A percentile compares a stretch with the other conserved stretches of the same genome.
Conservation (phyloP, 2,329 filamentous ascomycete species). For the Fusarium bactridioides region DNA sequence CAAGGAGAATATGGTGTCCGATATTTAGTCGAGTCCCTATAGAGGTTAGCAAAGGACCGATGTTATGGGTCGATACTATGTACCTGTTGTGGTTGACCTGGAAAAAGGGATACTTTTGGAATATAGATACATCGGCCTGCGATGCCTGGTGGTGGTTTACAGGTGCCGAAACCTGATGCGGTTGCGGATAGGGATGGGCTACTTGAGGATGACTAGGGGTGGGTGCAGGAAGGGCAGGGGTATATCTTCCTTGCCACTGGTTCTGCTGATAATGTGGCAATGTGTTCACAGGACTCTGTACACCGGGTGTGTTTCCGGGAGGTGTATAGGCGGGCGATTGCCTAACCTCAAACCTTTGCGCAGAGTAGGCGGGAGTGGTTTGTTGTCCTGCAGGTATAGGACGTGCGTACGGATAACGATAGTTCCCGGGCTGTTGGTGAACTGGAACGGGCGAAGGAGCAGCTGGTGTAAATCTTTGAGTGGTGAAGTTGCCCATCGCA, state of each 20-base stretch:
- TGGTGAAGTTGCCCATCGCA: slow-evolving; percentile 35
- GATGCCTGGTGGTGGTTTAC: slow-evolving; percentile 13
- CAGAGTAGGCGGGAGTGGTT: slow-evolving; percentile 16
- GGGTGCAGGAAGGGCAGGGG: background rate
- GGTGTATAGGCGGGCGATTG: slow-evolving; percentile 23
- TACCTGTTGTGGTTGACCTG: slow-evolving; percentile 68
- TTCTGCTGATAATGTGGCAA: slow-evolving; percentile 8
- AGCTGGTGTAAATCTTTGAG: slow-evolving; percentile 39
- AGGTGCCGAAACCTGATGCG: slow-evolving; percentile 2
- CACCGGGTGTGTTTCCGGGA: background rate
- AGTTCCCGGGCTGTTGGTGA: slow-evolving; percentile 22
- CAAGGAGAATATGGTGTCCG: slow-evolving; percentile 65
- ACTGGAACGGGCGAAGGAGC: background rate
- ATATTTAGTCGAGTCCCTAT: slow-evolving; percentile 63
- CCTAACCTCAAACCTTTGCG: slow-evolving; percentile 38
- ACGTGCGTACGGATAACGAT: slow-evolving; percentile 23
- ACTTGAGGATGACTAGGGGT: background rate
- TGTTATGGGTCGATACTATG: slow-evolving; percentile 12
- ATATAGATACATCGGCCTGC: slow-evolving; percentile 50
- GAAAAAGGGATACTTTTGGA: slow-evolving; percentile 65
- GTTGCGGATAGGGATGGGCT: background rate
- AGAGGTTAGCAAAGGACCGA: slow-evolving; percentile 22
- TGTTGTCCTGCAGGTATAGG: slow-evolving; percentile 14
- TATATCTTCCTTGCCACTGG: slow-evolving; percentile 14
- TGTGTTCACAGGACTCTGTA: background rate